A percentile compares a stretch with the other conserved stretches of the same genome.
phyloP scores from a whole-genome alignment of 169 alveolate genomes.

The Eimeria praecox region DNA sequence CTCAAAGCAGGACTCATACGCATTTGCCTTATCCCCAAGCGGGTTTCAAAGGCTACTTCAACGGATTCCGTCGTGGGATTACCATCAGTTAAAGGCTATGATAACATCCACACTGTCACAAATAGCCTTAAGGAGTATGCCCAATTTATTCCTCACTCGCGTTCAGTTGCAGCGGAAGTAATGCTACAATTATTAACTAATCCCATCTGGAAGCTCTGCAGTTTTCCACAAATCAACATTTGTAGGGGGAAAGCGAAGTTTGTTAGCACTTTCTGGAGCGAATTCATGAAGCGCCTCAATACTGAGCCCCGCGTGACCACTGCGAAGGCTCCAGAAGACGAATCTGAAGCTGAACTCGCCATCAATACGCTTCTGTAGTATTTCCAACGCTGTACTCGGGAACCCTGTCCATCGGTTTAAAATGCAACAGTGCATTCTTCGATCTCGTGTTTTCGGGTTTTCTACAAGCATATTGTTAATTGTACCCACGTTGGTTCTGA shows the following conservation, averaged over 20 bases:
- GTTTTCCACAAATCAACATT: not conserved
- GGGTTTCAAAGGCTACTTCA: not conserved
- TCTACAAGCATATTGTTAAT: no score
- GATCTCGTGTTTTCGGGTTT: no score
- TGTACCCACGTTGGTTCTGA: no score
- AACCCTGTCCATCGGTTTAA: no score
- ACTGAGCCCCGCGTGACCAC: not conserved
- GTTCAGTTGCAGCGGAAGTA: not conserved
- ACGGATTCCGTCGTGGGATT: not conserved
- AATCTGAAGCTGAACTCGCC: no score
- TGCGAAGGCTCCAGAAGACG: no score
- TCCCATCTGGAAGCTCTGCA: not conserved
- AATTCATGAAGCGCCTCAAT: not conserved
- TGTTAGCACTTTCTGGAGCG: not conserved
- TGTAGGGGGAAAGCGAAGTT: not conserved
- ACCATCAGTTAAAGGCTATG: not conserved
- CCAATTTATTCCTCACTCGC: not conserved
- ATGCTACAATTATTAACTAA: not conserved
- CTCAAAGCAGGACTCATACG: not conserved
- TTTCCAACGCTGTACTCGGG: no score
- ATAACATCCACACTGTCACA: not conserved
- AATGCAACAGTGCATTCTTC: no score
- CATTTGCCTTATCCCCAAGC: no score
- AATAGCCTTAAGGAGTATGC: not conserved
- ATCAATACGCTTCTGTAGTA: no score